Evolutionary conservation across 192 early-diverging fungal species (phyloP).

Genomic region (Powellomyces hirtus): DNA sequence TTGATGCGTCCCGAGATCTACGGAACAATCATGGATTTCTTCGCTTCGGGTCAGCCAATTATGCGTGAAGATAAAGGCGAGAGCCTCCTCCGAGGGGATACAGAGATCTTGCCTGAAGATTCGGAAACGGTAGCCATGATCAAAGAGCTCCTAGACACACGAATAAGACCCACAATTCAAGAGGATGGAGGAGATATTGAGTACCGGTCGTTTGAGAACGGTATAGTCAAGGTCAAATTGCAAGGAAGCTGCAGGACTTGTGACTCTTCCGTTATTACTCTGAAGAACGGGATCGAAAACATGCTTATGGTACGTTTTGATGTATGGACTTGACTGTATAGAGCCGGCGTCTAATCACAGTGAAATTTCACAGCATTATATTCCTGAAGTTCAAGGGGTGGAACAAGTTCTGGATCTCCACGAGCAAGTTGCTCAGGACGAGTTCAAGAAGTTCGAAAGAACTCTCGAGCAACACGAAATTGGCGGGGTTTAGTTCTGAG

Average conservation of each 20-base stretch:
- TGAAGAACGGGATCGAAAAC: constrained; percentile 99
- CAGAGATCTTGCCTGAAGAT: constrained; percentile 74
- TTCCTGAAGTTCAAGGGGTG: constrained; percentile 84
- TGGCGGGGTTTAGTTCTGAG: constrained; percentile 14
- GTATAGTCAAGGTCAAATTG: constrained; percentile 87
- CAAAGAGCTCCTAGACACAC: constrained; percentile 94
- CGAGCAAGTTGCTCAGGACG: constrained; percentile 72
- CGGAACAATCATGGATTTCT: constrained; percentile 86
- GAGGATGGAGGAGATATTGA: constrained; percentile 99
- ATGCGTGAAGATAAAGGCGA: constrained; percentile 41
- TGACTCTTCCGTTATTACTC: constrained; percentile 80
- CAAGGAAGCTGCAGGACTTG: constrained; percentile 96
- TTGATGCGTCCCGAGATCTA: constrained; percentile 98
- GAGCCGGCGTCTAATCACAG: too few relatives aligned
- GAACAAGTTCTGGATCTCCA: constrained; percentile 88
- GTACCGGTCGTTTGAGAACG: constrained; percentile 82
- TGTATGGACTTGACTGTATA: too few relatives aligned
- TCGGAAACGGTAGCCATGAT: constrained; percentile 96
- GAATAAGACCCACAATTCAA: constrained; percentile 95
- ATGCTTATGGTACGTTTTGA: constrained; percentile 76
- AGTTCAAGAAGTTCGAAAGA: constrained; percentile 88
- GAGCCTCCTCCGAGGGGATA: constrained; percentile 47
- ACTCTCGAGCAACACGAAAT: constrained; percentile 27
- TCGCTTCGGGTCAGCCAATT: constrained; percentile 81
- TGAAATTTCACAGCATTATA: constrained; percentile 72